Evolutionary conservation across 306 rosid species (phyloP).

Genomic region (Gynostemma pentaphyllum): DNA sequence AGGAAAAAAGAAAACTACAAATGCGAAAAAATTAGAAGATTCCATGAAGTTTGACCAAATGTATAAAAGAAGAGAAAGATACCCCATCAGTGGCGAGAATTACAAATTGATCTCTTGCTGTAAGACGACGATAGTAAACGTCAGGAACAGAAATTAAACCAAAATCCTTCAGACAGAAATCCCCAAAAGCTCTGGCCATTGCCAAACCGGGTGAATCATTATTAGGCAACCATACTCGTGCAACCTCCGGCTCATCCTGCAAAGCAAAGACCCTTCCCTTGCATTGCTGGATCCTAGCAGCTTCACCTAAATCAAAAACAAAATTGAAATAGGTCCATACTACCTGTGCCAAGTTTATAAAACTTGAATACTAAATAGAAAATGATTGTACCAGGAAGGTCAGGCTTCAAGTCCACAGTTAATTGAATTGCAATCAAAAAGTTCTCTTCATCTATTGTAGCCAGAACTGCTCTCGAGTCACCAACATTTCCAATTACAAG

Average conservation of each 20-base stretch:
- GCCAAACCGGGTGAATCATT: slow-evolving; percentile 52
- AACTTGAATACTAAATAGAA: neutral
- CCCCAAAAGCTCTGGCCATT: slow-evolving; percentile 56
- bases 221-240: slow-evolving; percentile 49
- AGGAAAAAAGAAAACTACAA: slow-evolving; percentile 2
- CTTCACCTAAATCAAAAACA: slow-evolving; percentile 28
- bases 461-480: slow-evolving; percentile 45
- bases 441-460: slow-evolving; percentile 26
- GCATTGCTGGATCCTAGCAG: slow-evolving; percentile 50
- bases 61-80: slow-evolving; percentile 12
- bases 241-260: slow-evolving; percentile 54
- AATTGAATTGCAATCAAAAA: slow-evolving; percentile 32
- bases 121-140: slow-evolving; percentile 29
- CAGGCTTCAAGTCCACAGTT: slow-evolving; percentile 47
- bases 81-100: slow-evolving; percentile 57
- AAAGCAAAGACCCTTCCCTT: slow-evolving; percentile 49
- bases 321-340: neutral
- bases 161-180: slow-evolving; percentile 48
- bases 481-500: slow-evolving; percentile 43
- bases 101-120: slow-evolving; percentile 32
- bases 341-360: neutral
- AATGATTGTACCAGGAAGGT: slow-evolving; percentile 30
- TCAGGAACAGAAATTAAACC: slow-evolving; percentile 46
- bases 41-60: neutral
- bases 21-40: neutral